Base-by-base conservation (phyloP, 2,329 filamentous ascomycete species). In the Albifimbria verrucaria region DNA sequence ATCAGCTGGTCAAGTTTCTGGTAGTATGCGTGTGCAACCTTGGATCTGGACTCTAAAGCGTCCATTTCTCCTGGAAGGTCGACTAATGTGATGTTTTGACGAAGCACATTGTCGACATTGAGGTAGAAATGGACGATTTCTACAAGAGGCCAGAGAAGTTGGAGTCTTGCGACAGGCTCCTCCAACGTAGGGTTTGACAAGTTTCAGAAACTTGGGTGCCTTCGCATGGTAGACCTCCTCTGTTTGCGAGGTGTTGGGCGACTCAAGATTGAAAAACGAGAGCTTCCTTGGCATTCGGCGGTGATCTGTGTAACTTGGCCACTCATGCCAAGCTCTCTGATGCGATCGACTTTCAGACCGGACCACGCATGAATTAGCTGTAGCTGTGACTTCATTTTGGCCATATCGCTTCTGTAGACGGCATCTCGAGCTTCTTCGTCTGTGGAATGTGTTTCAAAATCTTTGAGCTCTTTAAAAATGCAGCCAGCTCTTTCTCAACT, bases 61-160 rank as follows among this genome's bases (percentile, higher is more conserved):
- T 62, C 59, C n/a, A 51, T 49, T n/a, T 47, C 21, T 1, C 59
- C 59, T 1, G 59, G 59, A 1, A 62, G 47, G 17, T 62, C 58
- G 2, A 62, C 58, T 0, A 62, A 46, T 20, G 55, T 52, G 7
- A 62, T 32, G 2, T 57, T 55, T 32, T 55, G n/a, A 11, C 49
- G 42, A 2, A 62, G 54, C 7, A 62, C 32, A 39, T 39, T 21
- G 1, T 52, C 46, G 0, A 54, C 48, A 2, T 49, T 28, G 24
- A 58, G 32, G 17, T 48, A 57, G 6, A 58, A 23, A 11, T 58
- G 50, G 0, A 61, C 59, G 6, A 49, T 24, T 4, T 57, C 53
- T 2, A 61, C 59, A 25, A 61, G 21, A 1, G 56, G 53, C 59
- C 59, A 61, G 6, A 36, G 5, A 9, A 11, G 18, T 7, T 36